Conservation (phyloP, 495 filamentous ascomycete genomes). For the Eremomyces bilateralis region DNA sequence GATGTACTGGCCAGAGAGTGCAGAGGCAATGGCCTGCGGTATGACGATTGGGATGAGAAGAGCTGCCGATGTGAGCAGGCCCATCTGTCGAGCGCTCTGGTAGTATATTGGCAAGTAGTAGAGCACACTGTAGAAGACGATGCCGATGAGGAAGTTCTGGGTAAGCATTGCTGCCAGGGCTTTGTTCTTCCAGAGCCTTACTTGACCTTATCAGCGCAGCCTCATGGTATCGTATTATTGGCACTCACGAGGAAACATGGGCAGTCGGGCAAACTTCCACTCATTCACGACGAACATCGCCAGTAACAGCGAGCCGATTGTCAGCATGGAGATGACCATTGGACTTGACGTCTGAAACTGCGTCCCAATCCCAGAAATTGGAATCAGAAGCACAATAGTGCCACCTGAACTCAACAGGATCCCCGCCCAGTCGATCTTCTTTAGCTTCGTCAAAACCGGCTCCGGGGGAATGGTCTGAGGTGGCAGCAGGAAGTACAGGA, state of each 20-base stretch:
- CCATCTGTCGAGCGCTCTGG: conserved; percentile 20
- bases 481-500: conserved; percentile 20
- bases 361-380: conserved; percentile 38
- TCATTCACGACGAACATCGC: conserved; percentile 32
- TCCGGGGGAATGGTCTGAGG: conserved; percentile 15
- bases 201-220: conserved; percentile 3
- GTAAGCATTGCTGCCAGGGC: conserved; percentile 30
- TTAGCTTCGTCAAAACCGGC: conserved; percentile 20
- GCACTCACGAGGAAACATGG: conserved; percentile 28
- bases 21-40: conserved; percentile 29
- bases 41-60: conserved; percentile 31
- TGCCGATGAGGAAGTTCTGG: conserved; percentile 38
- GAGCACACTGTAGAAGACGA: conserved; percentile 32
- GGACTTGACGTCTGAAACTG: conserved; percentile 27
- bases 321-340: conserved; percentile 40
- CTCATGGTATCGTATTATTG: no score
- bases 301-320: conserved; percentile 25
- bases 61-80: conserved; percentile 21
- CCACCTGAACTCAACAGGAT: conserved; percentile 27
- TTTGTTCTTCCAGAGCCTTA: conserved; percentile 32
- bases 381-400: conserved; percentile 36
- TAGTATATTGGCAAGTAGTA: conserved; percentile 29
- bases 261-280: conserved; percentile 33
- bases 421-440: conserved; percentile 35
- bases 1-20: conserved; percentile 34